These are phyloP conservation scores for Solanum commersonii DNA, from an alignment of 257 asterid genomes.

Conservation along the genomic window DNA sequence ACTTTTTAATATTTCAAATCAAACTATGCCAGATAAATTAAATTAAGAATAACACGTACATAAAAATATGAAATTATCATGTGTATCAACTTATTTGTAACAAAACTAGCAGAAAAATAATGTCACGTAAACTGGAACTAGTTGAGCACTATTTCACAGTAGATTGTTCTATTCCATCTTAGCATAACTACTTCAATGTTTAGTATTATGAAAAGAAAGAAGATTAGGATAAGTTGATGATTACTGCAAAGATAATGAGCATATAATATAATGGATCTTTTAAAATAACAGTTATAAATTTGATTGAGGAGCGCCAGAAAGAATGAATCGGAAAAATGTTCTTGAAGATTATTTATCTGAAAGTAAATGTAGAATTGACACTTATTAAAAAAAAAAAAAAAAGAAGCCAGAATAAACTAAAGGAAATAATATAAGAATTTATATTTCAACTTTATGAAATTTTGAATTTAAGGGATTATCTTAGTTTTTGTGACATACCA, in stretches of 20 bases:
- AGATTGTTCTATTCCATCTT: neutral
- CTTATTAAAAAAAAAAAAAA: neutral
- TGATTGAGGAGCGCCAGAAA: neutral
- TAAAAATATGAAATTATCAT: neutral
- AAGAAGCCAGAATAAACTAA: neutral
- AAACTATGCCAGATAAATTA: neutral
- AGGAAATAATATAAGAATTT: neutral
- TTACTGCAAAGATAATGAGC: neutral
- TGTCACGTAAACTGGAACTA: neutral
- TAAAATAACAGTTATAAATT: neutral
- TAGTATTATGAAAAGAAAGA: neutral
- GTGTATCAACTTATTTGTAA: neutral
- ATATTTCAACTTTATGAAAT: neutral
- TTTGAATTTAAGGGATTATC: neutral
- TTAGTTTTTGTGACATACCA: neutral
- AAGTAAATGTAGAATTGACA: neutral
- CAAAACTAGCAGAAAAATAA: neutral
- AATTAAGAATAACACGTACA: neutral
- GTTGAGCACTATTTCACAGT: neutral
- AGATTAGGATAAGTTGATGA: neutral
- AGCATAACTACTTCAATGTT: neutral
- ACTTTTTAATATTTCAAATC: neutral
- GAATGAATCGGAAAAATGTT: neutral
- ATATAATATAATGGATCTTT: neutral
- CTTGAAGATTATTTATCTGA: neutral